Conservation (phyloP, 345 rosid genomes). For the Hirschfeldia incana region DNA sequence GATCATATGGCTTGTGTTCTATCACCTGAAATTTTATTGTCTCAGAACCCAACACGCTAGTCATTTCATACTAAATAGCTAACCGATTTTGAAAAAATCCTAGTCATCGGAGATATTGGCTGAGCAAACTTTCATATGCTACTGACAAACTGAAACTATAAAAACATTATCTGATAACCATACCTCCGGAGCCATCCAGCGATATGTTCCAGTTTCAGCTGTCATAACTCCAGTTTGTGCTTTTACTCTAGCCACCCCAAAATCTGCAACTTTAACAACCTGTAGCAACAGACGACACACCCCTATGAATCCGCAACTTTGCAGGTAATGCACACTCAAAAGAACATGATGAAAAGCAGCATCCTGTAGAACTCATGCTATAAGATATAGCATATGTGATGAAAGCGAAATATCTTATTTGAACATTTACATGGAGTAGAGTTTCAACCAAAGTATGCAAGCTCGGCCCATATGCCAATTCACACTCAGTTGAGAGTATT, state of each 20-base stretch:
- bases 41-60: background rate
- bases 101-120: background rate
- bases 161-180: background rate
- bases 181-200: conserved; percentile 99
- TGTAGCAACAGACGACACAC: conserved; percentile 31
- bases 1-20: conserved; percentile 96
- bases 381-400: background rate
- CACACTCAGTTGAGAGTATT: conserved; percentile 34
- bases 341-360: conserved; percentile 5
- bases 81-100: background rate
- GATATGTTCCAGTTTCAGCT: conserved; percentile 98
- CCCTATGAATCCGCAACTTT: background rate
- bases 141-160: background rate
- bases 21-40: conserved; percentile 60
- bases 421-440: background rate
- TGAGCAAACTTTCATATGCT: background rate
- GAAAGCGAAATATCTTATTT: background rate
- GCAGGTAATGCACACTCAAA: background rate
- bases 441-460: conserved; percentile 8
- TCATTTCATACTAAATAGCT: conserved; percentile 5
- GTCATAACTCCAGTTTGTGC: conserved; percentile 96
- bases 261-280: conserved; percentile 99
- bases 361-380: background rate
- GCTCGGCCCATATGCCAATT: background rate
- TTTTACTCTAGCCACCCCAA: conserved; percentile 96